These are phyloP conservation scores for Solanum rostratum DNA, from an alignment of 257 asterid genomes.

Conservation along the genomic window DNA sequence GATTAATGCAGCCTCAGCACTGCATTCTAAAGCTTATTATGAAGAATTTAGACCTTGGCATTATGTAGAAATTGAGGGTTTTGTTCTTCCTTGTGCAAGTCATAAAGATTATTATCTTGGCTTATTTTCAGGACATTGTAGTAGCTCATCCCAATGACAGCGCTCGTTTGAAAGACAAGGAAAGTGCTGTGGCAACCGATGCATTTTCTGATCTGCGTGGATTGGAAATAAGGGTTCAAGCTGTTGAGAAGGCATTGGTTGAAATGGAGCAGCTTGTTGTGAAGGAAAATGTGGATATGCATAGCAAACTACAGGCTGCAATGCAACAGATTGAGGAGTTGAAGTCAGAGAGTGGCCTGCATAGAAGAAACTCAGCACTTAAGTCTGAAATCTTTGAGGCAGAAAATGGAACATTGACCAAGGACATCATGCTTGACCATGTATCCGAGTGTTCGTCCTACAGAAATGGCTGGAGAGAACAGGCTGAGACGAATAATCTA, in stretches of 20 bases:
- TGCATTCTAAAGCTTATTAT: background rate
- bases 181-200: slow-evolving; percentile 12
- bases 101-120: background rate
- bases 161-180: slow-evolving; percentile 13
- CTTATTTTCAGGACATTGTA: slow-evolving; percentile 31
- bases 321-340: slow-evolving; percentile 51
- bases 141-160: background rate
- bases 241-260: slow-evolving; percentile 36
- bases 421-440: slow-evolving; percentile 93
- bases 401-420: slow-evolving; percentile 56
- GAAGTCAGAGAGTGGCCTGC: slow-evolving; percentile 41
- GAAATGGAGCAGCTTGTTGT: slow-evolving; percentile 40
- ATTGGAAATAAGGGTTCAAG: slow-evolving; percentile 44
- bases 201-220: slow-evolving; percentile 34
- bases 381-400: slow-evolving; percentile 56
- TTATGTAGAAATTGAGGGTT: background rate
- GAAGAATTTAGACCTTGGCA: background rate
- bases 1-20: background rate
- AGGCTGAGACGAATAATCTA: slow-evolving; percentile 29
- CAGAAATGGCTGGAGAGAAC: slow-evolving; percentile 48
- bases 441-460: slow-evolving; percentile 62
- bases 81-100: background rate
- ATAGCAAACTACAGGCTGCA: slow-evolving; percentile 57
- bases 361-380: slow-evolving; percentile 35
- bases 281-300: slow-evolving; percentile 47